Evolutionary conservation across 2,329 filamentous ascomycete genomes (phyloP).

Genomic region (Dendryphion nanum): DNA sequence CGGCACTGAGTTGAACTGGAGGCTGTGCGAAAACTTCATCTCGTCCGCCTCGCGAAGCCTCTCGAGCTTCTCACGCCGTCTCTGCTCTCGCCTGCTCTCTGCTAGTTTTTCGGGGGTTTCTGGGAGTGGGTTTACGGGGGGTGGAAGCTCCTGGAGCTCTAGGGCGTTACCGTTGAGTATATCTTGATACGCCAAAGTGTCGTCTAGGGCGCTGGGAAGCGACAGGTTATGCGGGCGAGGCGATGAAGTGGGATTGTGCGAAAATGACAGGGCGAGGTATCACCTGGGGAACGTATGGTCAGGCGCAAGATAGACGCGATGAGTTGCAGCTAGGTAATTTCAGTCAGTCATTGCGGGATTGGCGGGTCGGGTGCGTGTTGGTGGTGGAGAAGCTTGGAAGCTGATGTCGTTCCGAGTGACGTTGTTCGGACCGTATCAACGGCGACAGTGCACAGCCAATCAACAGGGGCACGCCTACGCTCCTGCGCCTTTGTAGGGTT

Average conservation of each 20-base stretch:
- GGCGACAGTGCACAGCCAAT: too few relatives aligned
- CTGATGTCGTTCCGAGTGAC: not conserved
- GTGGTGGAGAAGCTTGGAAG: not conserved
- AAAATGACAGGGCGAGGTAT: not conserved
- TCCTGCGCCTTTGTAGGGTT: too few relatives aligned
- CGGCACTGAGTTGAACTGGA: conserved; percentile 99
- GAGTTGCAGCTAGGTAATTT: not conserved
- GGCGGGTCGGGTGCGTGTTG: not conserved
- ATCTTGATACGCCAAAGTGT: conserved; percentile 16
- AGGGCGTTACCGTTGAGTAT: conserved; percentile 19
- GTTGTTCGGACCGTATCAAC: too few relatives aligned
- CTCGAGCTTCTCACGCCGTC: conserved; percentile 62
- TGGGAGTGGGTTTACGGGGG: conserved; percentile 3
- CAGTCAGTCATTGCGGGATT: too few relatives aligned
- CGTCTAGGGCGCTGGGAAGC: conserved; percentile 22
- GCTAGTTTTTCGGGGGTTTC: conserved; percentile 1
- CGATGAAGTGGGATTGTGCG: not conserved
- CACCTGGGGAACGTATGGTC: not conserved
- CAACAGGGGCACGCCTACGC: too few relatives aligned
- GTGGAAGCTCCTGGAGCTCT: conserved; percentile 31
- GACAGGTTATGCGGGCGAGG: not conserved
- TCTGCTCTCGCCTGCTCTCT: conserved; percentile 36
- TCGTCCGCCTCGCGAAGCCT: conserved; percentile 73
- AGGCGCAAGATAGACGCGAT: not conserved
- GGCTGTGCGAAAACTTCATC: conserved; percentile 99